Percentiles rank a stretch among this genome's conserved stretches.
These are phyloP conservation scores for Lojkania enalia DNA, from an alignment of 2,329 filamentous ascomycete genomes.

Conservation along the genomic window DNA sequence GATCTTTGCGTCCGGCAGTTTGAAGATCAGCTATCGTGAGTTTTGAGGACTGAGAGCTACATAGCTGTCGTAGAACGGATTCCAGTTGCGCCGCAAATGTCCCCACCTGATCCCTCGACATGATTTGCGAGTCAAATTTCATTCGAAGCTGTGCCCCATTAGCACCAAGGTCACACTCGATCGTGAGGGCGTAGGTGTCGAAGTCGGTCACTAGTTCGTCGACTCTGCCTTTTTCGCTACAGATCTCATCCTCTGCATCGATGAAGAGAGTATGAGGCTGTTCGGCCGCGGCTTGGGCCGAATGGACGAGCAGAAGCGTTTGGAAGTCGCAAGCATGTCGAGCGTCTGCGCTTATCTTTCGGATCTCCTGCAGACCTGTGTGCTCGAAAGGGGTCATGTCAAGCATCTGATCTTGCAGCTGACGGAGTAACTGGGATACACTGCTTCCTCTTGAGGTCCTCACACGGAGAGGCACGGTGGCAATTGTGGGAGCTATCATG, in stretches of 20 bases:
- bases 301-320: slow-evolving; percentile 2
- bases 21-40: background rate
- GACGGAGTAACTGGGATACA: background rate
- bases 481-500: slow-evolving; percentile 60
- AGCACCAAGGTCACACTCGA: slow-evolving; percentile 1
- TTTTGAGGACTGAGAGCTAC: background rate
- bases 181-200: slow-evolving; percentile 5
- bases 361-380: slow-evolving; percentile 2
- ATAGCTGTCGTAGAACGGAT: background rate
- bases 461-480: slow-evolving; percentile 54
- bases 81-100: background rate
- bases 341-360: slow-evolving; percentile 1
- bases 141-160: background rate
- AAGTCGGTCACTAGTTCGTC: slow-evolving; percentile 2
- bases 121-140: background rate
- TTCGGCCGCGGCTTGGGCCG: background rate
- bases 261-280: background rate
- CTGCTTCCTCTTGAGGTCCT: background rate
- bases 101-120: background rate
- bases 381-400: slow-evolving; percentile 2
- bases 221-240: background rate
- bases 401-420: slow-evolving; percentile 3
- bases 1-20: slow-evolving; percentile 1
- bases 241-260: slow-evolving; percentile 1
- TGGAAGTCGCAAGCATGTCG: slow-evolving; percentile 5